Base-by-base conservation (phyloP, 83 land plant species). In the Isoetes engelmannii region DNA sequence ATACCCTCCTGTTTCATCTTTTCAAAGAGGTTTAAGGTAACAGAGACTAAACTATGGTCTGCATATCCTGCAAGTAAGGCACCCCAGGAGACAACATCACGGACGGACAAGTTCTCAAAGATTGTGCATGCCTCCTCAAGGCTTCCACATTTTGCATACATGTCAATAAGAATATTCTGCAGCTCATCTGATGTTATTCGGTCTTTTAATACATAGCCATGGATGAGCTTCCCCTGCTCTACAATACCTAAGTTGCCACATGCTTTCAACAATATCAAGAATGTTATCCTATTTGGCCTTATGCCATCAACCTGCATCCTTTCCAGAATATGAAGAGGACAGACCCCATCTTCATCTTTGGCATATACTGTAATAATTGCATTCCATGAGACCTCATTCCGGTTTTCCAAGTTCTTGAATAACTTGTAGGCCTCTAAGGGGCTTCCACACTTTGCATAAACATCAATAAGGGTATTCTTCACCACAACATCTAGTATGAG, bases 101-200 rank as follows among this genome's bases (percentile, higher is more conserved):
- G 13, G 9, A 9, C 3, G 19, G 63, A 20, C 28, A 3, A 21
- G 13, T 60, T 21, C 10, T 60, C 63, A 21, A 60, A 21, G 63
- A 60, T 20, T 60, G n/a, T 10, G 10, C 9, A 20, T 9, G 63
- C 63, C 20, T 60, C 20, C 18, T 60, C 63, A 8, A 60, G 10
- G 10, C 13, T 60, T 9, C 63, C 63, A 51, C 63, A 60, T 19
- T 60, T 60, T 13, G 28, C 63, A 19, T 60, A 60, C 63, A 60
- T 60, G 28, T 60, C 63, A 17, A 60, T 19, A 15, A 60, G 63
- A 12, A 10, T 21, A 19, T 19, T 60, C 54, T 15, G n/a, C 54
- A 51, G n/a, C 3, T 1, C 54, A 51, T 51, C 54, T 0, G 15
- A 51, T 51, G 12, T 15, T 12, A 51, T 10, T 15, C 54, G n/a